Conservation (phyloP, 371 early-diverging fungal genomes). For the Umbelopsis sp. region DNA sequence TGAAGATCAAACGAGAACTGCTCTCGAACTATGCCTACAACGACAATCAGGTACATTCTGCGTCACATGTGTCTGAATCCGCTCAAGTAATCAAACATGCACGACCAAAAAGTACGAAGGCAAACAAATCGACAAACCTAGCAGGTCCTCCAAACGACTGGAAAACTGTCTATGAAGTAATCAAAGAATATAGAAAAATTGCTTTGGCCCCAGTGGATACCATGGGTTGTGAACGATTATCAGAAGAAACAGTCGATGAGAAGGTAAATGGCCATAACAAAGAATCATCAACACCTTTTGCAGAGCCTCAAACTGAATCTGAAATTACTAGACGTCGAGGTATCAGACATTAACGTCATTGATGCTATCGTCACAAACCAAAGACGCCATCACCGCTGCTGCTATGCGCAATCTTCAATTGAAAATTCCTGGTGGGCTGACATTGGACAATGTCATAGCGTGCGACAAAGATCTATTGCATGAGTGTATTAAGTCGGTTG, state of each 20-base stretch:
- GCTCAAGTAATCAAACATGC: background rate
- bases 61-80: background rate
- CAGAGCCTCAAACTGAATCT: background rate
- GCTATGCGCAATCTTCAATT: constrained; percentile 72
- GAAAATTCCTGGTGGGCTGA: constrained; percentile 69
- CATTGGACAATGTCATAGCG: constrained; percentile 57
- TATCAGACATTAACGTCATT: constrained; percentile 92
- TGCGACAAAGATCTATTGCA: constrained; percentile 67
- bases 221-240: constrained; percentile 89
- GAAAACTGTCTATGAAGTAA: constrained; percentile 64
- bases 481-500: constrained; percentile 80
- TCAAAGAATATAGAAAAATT: constrained; percentile 63
- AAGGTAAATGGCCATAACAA: constrained; percentile 21
- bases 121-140: constrained; percentile 10
- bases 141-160: constrained; percentile 60
- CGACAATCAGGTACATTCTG: background rate
- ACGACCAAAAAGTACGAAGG: background rate
- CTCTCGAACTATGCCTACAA: background rate
- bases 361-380: constrained; percentile 96
- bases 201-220: constrained; percentile 93
- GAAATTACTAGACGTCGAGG: constrained; percentile 57
- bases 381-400: constrained; percentile 88
- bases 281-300: background rate
- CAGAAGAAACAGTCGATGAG: constrained; percentile 44
- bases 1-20: background rate